A percentile compares a stretch with the other conserved stretches of the same genome.
These are phyloP conservation scores for Kingdonia uniflora DNA, from an alignment of 164 flowering plant genomes.

Conservation along the genomic window DNA sequence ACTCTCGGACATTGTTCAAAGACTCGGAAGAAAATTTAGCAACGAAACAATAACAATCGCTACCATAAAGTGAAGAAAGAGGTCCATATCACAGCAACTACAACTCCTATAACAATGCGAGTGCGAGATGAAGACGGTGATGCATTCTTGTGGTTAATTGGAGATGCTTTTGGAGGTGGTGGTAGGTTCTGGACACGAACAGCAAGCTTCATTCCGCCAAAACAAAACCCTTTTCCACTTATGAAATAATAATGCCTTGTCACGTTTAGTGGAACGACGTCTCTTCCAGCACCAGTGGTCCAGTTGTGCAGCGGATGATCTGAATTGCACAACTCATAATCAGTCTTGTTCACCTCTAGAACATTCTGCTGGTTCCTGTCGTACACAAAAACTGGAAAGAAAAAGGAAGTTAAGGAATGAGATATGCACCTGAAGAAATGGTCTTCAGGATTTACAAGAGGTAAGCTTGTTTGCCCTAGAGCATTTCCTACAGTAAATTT, in stretches of 20 bases:
- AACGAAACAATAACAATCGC: background rate
- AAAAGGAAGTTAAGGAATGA: background rate
- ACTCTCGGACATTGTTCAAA: background rate
- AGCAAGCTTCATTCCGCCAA: slow-evolving; percentile 53
- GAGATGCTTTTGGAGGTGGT: slow-evolving; percentile 46
- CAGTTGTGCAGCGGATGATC: slow-evolving; percentile 45
- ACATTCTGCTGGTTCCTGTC: slow-evolving; percentile 56
- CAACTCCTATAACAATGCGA: slow-evolving; percentile 28
- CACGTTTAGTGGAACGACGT: slow-evolving; percentile 54
- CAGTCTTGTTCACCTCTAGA: slow-evolving; percentile 64
- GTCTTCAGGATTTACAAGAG: no score
- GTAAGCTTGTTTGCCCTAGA: no score
- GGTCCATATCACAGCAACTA: slow-evolving; percentile 42
- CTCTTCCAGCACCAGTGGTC: slow-evolving; percentile 71
- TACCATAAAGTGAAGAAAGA: slow-evolving; percentile 27
- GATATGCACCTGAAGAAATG: no score
- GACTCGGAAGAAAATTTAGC: background rate
- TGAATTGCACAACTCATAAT: slow-evolving; percentile 44
- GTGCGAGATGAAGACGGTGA: slow-evolving; percentile 18
- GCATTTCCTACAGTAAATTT: no score
- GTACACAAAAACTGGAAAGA: slow-evolving; percentile 46
- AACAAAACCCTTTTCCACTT: slow-evolving; percentile 61
- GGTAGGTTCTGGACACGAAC: slow-evolving; percentile 36
- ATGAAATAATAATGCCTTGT: slow-evolving; percentile 48
- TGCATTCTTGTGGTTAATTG: slow-evolving; percentile 13